A percentile compares a stretch with the other conserved stretches of the same genome.
phyloP scores from a whole-genome alignment of 2,329 filamentous ascomycete genomes.

The Aspergillus sp. region DNA sequence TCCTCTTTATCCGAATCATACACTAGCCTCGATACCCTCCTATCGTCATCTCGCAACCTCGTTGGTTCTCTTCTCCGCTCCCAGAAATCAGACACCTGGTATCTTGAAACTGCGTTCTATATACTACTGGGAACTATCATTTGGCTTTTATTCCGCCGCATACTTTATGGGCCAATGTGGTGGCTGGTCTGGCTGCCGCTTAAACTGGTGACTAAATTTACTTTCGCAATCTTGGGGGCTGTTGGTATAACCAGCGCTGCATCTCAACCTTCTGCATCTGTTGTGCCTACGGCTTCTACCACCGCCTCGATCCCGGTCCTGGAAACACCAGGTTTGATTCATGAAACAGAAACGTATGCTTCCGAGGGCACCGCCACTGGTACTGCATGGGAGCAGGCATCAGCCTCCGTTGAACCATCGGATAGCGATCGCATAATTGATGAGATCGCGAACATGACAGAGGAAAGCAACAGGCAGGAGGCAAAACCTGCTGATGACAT shows the following conservation, averaged over 20 bases:
- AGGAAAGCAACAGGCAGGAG: constrained; percentile 19
- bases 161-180: constrained; percentile 85
- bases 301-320: no score
- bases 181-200: constrained; percentile 83
- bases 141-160: constrained; percentile 81
- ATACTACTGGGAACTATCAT: constrained; percentile 69
- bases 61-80: constrained; percentile 75
- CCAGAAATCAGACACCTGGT: constrained; percentile 98
- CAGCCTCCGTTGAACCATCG: constrained; percentile 12
- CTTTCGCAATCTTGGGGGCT: constrained; percentile 52
- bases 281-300: constrained; percentile 12
- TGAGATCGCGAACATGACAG: constrained; percentile 37
- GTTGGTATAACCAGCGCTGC: constrained; percentile 38
- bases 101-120: constrained; percentile 84
- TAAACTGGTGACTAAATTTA: constrained; percentile 59
- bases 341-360: constrained; percentile 15
- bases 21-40: constrained; percentile 68
- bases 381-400: constrained; percentile 15
- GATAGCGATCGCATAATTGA: constrained; percentile 36
- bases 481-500: no score
- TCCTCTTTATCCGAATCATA: constrained; percentile 77
- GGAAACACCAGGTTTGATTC: constrained; percentile 11
- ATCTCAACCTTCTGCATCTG: constrained; percentile 19
- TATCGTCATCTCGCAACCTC: constrained; percentile 69
- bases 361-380: constrained; percentile 8